Base-by-base conservation (phyloP, 257 asterid genomes). In the Orobanche coerulescens region DNA sequence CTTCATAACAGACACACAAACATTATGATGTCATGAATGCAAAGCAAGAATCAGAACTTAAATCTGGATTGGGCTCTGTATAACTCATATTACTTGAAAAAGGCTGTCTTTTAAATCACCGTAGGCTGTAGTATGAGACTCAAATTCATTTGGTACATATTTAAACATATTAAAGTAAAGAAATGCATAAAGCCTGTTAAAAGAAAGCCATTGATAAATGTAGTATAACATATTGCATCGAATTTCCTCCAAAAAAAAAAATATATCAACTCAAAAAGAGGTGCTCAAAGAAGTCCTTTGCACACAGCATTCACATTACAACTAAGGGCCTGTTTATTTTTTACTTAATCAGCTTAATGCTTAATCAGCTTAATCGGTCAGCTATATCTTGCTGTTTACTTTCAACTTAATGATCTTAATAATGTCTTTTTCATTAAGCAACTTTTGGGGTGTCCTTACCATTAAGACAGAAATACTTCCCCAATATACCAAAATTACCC, bases 301-400 rank as follows among this genome's bases (percentile, higher is more conserved):
- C 11, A 60, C 36, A 59, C 39, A 4, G 40, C 53, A 60, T 60
- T 15, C 16, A 43, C 13, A 8, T 30, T 46, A 61, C 66, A 43
- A 44, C 53, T 23, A n/a, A n/a, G n/a, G n/a, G n/a, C n/a, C n/a
- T n/a, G n/a, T n/a, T n/a, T n/a, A n/a, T n/a, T n/a, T n/a, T n/a
- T n/a, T n/a, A n/a, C n/a, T n/a, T n/a, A n/a, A n/a, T n/a, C n/a
- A n/a, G n/a, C n/a, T n/a, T n/a, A n/a, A n/a, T n/a, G n/a, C n/a
- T n/a, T n/a, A n/a, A n/a, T n/a, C n/a, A n/a, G n/a, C n/a, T n/a
- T n/a, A n/a, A n/a, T n/a, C n/a, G n/a, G n/a, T n/a, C n/a, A n/a
- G n/a, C n/a, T n/a, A n/a, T n/a, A n/a, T n/a, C n/a, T n/a, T n/a
- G n/a, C n/a, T n/a, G n/a, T n/a, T n/a, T n/a, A n/a, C n/a, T n/a